These are phyloP conservation scores for Tolypocladium nubicola DNA, from an alignment of 2,329 filamentous ascomycete genomes.

Conservation along the genomic window DNA sequence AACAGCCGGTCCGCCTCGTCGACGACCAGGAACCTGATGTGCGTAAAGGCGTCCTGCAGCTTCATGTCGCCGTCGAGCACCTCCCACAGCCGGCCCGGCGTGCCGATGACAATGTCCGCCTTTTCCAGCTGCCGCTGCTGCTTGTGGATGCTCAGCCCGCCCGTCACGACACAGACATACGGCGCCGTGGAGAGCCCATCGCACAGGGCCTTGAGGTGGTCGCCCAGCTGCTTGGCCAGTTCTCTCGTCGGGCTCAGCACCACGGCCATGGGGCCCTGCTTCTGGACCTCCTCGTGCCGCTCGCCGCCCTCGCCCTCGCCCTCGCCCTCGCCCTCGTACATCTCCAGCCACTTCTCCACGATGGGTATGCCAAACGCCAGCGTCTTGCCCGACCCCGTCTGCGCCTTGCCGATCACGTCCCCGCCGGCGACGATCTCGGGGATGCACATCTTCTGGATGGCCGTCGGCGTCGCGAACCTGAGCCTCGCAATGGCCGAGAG, in stretches of 20 bases:
- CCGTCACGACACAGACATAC: conserved; percentile 80
- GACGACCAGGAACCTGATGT: conserved; percentile 73
- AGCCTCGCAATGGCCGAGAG: conserved; percentile 68
- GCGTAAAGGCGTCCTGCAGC: conserved; percentile 58
- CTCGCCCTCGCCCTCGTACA: conserved; percentile 21
- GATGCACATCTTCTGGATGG: conserved; percentile 71
- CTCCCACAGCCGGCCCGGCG: conserved; percentile 90
- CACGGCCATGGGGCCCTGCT: conserved; percentile 55
- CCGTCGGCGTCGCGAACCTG: conserved; percentile 69
- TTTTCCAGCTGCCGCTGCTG: conserved; percentile 75
- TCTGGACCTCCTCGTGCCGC: conserved; percentile 10
- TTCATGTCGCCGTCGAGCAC: conserved; percentile 68
- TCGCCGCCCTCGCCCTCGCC: conserved; percentile 21
- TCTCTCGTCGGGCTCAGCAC: conserved; percentile 89
- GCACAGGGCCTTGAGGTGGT: conserved; percentile 71
- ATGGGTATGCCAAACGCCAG: conserved; percentile 92
- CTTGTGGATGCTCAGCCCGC: conserved; percentile 88
- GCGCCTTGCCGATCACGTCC: conserved; percentile 91
- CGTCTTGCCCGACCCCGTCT: conserved; percentile 94
- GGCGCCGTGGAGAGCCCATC: conserved; percentile 47
- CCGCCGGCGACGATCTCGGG: conserved; percentile 73
- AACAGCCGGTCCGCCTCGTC: conserved; percentile 91
- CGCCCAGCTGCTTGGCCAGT: conserved; percentile 80
- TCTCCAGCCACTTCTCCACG: conserved; percentile 67
- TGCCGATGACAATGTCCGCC: conserved; percentile 88